These are phyloP conservation scores for Colletotrichum lindemuthianum DNA, from an alignment of 2,329 filamentous ascomycete species.

Conservation along the genomic window DNA sequence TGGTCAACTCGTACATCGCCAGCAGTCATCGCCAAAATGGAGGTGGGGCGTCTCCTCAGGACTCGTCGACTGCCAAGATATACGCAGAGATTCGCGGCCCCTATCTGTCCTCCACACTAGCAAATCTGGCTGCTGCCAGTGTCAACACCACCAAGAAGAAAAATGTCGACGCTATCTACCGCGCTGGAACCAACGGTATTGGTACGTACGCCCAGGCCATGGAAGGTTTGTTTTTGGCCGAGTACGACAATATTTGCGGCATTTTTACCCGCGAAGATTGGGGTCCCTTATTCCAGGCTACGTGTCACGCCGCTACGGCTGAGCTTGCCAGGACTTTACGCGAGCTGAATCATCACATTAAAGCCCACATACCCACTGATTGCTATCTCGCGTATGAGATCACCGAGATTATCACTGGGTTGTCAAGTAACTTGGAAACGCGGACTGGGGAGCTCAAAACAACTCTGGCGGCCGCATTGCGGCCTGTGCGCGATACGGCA, in stretches of 20 bases:
- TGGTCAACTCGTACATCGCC: conserved; percentile 82
- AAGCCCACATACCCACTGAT: conserved; percentile 85
- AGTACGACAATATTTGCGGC: conserved; percentile 89
- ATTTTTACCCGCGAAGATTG: conserved; percentile 90
- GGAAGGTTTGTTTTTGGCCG: conserved; percentile 86
- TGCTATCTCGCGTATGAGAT: conserved; percentile 97
- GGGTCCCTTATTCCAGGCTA: conserved; percentile 79
- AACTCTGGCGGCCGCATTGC: conserved; percentile 83
- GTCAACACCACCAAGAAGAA: conserved; percentile 85
- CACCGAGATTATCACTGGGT: conserved; percentile 84
- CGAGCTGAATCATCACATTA: conserved; percentile 91
- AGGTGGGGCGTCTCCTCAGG: conserved; percentile 54
- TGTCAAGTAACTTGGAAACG: conserved; percentile 82
- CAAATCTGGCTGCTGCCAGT: conserved; percentile 88
- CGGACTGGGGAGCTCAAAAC: conserved; percentile 88
- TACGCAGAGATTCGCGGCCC: conserved; percentile 88
- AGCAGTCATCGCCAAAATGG: conserved; percentile 64
- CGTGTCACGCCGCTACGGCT: conserved; percentile 79
- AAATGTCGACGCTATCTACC: conserved; percentile 84
- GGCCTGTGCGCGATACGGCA: conserved; percentile 90
- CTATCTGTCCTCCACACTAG: conserved; percentile 83
- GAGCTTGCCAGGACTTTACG: conserved; percentile 88
- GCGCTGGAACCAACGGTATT: conserved; percentile 89
- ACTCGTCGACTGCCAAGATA: conserved; percentile 79
- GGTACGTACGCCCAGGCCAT: conserved; percentile 88